These are phyloP conservation scores for Gracilaria vermiculophylla DNA, from an alignment of 23 red algal genomes.

Conservation along the genomic window DNA sequence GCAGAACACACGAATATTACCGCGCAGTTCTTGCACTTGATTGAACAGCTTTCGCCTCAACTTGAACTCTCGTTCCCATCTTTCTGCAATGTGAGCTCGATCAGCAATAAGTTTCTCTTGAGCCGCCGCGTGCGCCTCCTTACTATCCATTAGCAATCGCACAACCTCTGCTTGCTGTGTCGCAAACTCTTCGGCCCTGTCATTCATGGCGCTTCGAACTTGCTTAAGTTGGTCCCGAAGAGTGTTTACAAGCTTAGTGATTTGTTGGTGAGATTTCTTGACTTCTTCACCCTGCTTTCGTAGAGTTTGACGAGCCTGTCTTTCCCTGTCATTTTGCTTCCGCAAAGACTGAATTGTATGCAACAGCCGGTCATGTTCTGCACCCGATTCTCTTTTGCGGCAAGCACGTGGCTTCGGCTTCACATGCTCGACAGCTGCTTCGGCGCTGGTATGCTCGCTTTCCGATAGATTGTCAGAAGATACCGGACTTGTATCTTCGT, in stretches of 20 bases:
- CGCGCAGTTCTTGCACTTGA: slow-evolving; percentile 87
- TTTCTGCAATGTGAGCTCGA: not conserved
- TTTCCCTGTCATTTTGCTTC: slow-evolving; percentile 22
- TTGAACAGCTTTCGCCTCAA: slow-evolving; percentile 90
- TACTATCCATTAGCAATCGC: slow-evolving; percentile 44
- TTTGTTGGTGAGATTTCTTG: slow-evolving; percentile 7
- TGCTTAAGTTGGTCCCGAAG: slow-evolving; percentile 28
- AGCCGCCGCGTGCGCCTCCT: slow-evolving; percentile 25
- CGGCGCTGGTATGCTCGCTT: slow-evolving; percentile 16
- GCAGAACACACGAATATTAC: slow-evolving; percentile 99
- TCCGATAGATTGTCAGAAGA: slow-evolving; percentile 41
- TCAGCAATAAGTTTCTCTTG: slow-evolving; percentile 26
- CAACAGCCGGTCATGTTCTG: not conserved
- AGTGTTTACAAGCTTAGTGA: slow-evolving; percentile 7
- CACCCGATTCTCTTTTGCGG: not conserved
- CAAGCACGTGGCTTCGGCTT: not conserved
- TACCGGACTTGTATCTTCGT: slow-evolving; percentile 33
- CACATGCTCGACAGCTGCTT: not conserved
- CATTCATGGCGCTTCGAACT: slow-evolving; percentile 32
- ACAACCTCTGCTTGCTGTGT: slow-evolving; percentile 43
- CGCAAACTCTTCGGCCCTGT: slow-evolving; percentile 44
- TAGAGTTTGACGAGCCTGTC: slow-evolving; percentile 34
- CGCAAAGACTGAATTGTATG: slow-evolving; percentile 26
- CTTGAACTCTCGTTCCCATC: slow-evolving; percentile 80
- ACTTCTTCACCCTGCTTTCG: slow-evolving; percentile 32